Percentiles rank a stretch among this genome's conserved stretches.
These are phyloP conservation scores for Tanozyma kutaoensis DNA, from an alignment of 805 yeast species.

Conservation along the genomic window DNA sequence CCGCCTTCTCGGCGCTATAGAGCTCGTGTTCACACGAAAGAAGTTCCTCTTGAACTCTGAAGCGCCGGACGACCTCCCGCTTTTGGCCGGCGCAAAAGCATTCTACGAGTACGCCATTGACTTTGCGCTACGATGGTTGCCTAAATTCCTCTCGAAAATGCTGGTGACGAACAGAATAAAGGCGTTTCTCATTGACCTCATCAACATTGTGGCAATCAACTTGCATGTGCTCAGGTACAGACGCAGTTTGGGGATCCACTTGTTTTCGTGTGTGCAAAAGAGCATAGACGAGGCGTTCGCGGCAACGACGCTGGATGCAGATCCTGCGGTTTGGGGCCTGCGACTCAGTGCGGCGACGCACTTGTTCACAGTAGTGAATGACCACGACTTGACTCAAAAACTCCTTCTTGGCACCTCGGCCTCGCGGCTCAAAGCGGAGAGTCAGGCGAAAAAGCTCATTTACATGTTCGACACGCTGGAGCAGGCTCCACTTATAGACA, in stretches of 20 bases:
- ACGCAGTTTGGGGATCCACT: too few relatives aligned
- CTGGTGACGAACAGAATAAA: conserved; percentile 12
- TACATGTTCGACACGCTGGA: conserved; percentile 8
- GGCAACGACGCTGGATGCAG: too few relatives aligned
- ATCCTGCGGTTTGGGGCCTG: too few relatives aligned
- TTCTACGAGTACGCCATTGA: conserved; percentile 18
- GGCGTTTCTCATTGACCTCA: conserved; percentile 18
- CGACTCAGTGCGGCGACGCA: conserved; percentile 11
- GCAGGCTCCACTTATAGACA: conserved; percentile 4
- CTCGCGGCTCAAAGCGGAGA: conserved; percentile 15
- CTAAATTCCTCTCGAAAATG: conserved; percentile 5
- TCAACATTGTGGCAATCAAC: conserved; percentile 15
- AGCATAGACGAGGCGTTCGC: too few relatives aligned
- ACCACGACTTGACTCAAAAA: conserved; percentile 18
- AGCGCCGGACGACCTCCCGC: neutral
- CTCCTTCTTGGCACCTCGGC: conserved; percentile 10
- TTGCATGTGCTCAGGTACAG: conserved; percentile 15
- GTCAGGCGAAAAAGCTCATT: conserved; percentile 17
- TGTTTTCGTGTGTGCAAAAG: too few relatives aligned
- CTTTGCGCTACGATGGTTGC: conserved; percentile 14
- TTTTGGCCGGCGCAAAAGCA: neutral
- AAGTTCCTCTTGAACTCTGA: conserved; percentile 10
- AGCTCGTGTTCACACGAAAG: conserved; percentile 18
- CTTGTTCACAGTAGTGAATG: conserved; percentile 22
- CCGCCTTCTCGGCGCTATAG: conserved; percentile 15